These are phyloP conservation scores for Nicotiana attenuata DNA, from an alignment of 257 asterid genomes.

Conservation along the genomic window DNA sequence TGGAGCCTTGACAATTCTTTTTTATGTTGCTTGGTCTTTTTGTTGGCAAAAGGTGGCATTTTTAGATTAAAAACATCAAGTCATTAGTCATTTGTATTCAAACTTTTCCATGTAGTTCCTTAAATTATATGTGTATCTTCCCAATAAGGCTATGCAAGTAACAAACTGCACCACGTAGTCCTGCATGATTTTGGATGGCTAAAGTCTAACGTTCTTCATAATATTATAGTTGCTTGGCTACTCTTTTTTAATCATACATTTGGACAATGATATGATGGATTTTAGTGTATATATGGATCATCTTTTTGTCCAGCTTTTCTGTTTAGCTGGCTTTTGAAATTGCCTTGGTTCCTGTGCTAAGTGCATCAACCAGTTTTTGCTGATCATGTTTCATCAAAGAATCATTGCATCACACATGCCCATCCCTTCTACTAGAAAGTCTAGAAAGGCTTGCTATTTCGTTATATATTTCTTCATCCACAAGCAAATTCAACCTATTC, in stretches of 20 bases:
- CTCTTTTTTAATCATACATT: neutral
- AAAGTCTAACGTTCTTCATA: neutral
- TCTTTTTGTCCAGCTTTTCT: constrained; percentile 1
- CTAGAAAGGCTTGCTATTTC: neutral
- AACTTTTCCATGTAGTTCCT: neutral
- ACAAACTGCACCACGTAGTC: neutral
- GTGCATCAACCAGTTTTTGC: constrained; percentile 7
- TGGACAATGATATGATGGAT: neutral
- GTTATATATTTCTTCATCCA: constrained; percentile 15
- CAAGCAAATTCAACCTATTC: neutral
- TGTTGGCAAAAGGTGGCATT: neutral
- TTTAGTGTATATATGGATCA: neutral
- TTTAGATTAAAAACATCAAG: neutral
- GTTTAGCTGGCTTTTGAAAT: neutral
- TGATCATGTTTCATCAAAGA: neutral
- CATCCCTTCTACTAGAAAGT: neutral
- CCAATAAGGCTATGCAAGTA: neutral
- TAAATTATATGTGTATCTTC: neutral
- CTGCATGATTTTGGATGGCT: neutral
- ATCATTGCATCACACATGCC: neutral
- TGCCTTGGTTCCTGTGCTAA: neutral
- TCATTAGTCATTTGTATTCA: neutral
- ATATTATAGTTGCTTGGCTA: neutral
- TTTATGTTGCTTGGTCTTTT: neutral
- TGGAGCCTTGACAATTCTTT: neutral